Percentiles rank a stretch among this genome's conserved stretches.
Evolutionary conservation across 1,284 basidiomycete genomes (phyloP).

Genomic region (Leccinum variabile): DNA sequence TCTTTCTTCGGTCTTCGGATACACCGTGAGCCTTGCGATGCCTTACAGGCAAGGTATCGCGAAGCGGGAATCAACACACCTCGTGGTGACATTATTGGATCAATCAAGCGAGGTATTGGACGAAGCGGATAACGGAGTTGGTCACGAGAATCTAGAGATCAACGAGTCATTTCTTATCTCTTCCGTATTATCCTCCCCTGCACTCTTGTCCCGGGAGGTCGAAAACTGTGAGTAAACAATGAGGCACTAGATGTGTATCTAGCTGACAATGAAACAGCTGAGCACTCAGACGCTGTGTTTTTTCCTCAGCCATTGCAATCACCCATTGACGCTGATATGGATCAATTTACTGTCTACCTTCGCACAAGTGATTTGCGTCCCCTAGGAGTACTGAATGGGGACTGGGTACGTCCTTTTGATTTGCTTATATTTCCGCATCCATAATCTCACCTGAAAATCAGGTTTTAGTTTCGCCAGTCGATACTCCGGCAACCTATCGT

Average conservation of each 20-base stretch:
- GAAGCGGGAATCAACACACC: slow-evolving; percentile 49
- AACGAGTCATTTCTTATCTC: slow-evolving; percentile 67
- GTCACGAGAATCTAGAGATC: slow-evolving; percentile 56
- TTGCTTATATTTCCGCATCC: slow-evolving; percentile 1
- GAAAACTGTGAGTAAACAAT: slow-evolving; percentile 17
- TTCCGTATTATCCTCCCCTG: slow-evolving; percentile 21
- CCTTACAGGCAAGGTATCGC: slow-evolving; percentile 75
- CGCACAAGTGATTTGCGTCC: slow-evolving; percentile 65
- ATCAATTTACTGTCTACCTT: slow-evolving; percentile 55
- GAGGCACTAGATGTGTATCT: background rate
- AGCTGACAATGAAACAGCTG: slow-evolving; percentile 7
- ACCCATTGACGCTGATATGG: slow-evolving; percentile 37
- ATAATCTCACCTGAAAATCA: slow-evolving; percentile 12
- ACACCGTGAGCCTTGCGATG: slow-evolving; percentile 52
- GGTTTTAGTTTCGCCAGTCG: slow-evolving; percentile 30
- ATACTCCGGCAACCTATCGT: slow-evolving; percentile 37
- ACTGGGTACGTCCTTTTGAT: slow-evolving; percentile 68
- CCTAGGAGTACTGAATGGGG: slow-evolving; percentile 79
- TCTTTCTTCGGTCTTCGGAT: slow-evolving; percentile 34
- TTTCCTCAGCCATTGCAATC: slow-evolving; percentile 35
- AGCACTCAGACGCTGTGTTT: slow-evolving; percentile 21
- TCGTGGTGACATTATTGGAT: slow-evolving; percentile 52
- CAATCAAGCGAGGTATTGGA: slow-evolving; percentile 14
- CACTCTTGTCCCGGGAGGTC: slow-evolving; percentile 14
- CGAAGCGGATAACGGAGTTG: slow-evolving; percentile 20